Base-by-base conservation (phyloP, 768 basidiomycete species). In the Exsudoporus frostii region DNA sequence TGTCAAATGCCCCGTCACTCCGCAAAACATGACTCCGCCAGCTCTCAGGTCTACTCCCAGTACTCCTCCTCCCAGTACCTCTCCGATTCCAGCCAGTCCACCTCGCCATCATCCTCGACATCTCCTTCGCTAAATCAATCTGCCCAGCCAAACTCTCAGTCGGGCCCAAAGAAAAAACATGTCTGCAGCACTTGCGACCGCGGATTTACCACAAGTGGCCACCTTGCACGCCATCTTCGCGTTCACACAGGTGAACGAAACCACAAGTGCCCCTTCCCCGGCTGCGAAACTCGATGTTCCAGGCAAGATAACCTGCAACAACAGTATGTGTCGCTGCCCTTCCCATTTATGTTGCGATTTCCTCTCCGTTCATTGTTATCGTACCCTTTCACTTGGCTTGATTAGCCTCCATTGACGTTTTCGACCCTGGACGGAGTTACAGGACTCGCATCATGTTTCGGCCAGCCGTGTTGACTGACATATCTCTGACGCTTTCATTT, bases 211-310 rank as follows among this genome's bases (percentile, higher is more conserved):
- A 95, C 92, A 24, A 87, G 86, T 55, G 93, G 92, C 17, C 92
- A 95, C 68, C 79, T 95, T 19, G 88, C 92, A 1, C 81, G 92
- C 43, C 92, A 95, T 65, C 79, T 87, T n/a, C 77, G 91, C 50
- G 87, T 93, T 13, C 92, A 95, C 73, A 95, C 92, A 15, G 92
- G 92, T 37, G 92, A 94, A 64, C 80, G 90, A 56, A 93, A 94
- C 71, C 90, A 94, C 74, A 89, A 85, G 54, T 96, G 92, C 65
- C 92, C 93, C 32, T 95, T 92, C 74, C 92, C 93, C n/a, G 92
- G 92, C 22, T 96, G 92, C 68, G 90, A 93, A 62, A 94, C 92
- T 2, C 79, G 89, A 17, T 95, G 93, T 60, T 92, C 90, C 11
- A 76, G 92, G 32, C 91, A 93, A 69, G 93, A 96, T 62, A 96